Percentiles rank a stretch among this genome's conserved stretches.
Evolutionary conservation across 2,329 filamentous ascomycete species (phyloP).

Genomic region (Aspergillus clavatus): DNA sequence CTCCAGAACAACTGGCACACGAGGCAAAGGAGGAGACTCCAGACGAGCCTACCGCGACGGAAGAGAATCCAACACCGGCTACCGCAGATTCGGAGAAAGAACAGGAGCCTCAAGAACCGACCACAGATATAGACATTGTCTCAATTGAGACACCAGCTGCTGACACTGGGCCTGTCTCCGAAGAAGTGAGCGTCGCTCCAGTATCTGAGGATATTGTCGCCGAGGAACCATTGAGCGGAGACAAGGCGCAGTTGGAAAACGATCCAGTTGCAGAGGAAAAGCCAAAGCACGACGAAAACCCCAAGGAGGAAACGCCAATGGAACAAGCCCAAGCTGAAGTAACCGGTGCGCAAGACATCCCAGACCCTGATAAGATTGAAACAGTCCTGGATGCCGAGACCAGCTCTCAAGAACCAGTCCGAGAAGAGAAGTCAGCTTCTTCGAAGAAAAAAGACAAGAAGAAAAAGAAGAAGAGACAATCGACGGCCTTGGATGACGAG

Average conservation of each 20-base stretch:
- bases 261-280: neutral
- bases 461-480: slow-evolving; percentile 12
- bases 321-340: neutral
- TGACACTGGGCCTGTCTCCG: neutral
- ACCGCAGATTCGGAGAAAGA: neutral
- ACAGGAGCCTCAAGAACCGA: neutral
- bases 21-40: neutral
- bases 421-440: neutral
- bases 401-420: neutral
- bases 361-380: neutral
- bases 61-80: neutral
- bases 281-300: neutral
- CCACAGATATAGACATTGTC: neutral
- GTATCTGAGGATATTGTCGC: neutral
- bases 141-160: neutral
- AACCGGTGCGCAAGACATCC: neutral
- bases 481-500: slow-evolving; percentile 4
- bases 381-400: neutral
- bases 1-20: neutral
- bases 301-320: neutral
- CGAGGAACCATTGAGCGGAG: neutral
- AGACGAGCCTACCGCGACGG: neutral
- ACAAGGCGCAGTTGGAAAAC: neutral
- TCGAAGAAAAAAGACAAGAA: neutral
- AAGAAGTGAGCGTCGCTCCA: neutral